Evolutionary conservation across 148 eudicot species (phyloP), one percentile per base, ranked within the genome.

Genomic region (Diospyros kaki): DNA sequence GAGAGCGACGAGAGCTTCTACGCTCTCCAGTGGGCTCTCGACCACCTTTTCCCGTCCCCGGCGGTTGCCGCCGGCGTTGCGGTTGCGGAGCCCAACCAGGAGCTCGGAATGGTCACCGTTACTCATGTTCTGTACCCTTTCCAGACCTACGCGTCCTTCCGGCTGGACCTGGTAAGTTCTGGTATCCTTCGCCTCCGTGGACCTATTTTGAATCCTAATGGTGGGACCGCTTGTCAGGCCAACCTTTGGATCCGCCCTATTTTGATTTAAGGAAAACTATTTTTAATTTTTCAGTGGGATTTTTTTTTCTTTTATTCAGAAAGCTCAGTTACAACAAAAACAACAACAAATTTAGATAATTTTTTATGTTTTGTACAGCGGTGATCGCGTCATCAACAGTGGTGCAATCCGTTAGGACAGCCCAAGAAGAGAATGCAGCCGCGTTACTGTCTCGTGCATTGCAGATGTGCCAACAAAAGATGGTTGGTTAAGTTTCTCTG

Each of bases 371-470:
- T 64, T 4, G 1, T 40, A 7, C 2, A 64, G 89, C 77, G 60
- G 77, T 87, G 46, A 81, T 80, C 64, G 71, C 88, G 6, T 71
- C 88, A 58, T 17, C 83, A 5, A 14, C 77, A 5, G 81, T 85
- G 66, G 78, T 85, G 65, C 83, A 86, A 0, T 71, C 91, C 3
- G 88, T 90, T 7, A 86, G 73, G 82, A 77, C 88, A 82, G 89
- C 83, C 55, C 91, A 86, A 78, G 78, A 75, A 51, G 81, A 88
- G 70, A 75, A 71, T 59, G 84, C 94, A 63, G 80, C 88, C 1
- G 12, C 53, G 4, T 75, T 90, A 14, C 82, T 90, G 60, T 64
- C 83, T n/a, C 91, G 89, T 14, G 94, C 87, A 18, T 60, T 83
- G 56, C 62, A 85, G 15, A 66, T 84, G 43, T 90, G 91, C 83